Base-by-base conservation (phyloP, 805 yeast genomes). In the Scheffersomyces stipitis region DNA sequence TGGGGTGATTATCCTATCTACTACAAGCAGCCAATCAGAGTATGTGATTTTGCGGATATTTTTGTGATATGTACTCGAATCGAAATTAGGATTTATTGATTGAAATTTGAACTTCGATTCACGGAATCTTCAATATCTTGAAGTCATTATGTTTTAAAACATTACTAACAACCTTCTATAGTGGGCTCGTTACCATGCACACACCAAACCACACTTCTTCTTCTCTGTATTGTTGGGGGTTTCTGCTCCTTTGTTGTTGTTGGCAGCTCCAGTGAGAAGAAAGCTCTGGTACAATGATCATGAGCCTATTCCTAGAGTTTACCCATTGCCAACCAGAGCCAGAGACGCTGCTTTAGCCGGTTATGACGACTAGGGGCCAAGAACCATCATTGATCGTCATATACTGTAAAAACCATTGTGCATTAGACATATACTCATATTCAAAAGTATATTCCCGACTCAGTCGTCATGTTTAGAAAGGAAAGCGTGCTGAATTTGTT, bases 181-280 rank as follows among this genome's bases (percentile, higher is more conserved):
- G 84, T 81, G 86, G 86, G 60, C 73, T 47, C 82, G 90, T 58
- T 84, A 78, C 64, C 81, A 80, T 49, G 85, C 90, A 16, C 83
- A 84, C 64, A 77, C 76, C 48, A 78, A 80, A 56, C 95, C 95
- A 28, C 87, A 84, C 62, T 68, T 83, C 45, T 81, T 84, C 57
- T 80, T 73, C 54, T 70, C 88, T 18, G 73, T 78, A 15, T 69
- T 71, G 26, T 69, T 85, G 52, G 95, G 89, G 5, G 55, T 78
- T 28, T 57, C 81, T 33, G 88, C 86, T 4, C 91, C 93, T 9
- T 60, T 79, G 4, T 74, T 83, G 38, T 69, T 84, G 26, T 67
- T 72, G 20, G 73, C 75, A 36, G 73, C 88, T 30, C 88, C 89
- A 20, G 51, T 83, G 32, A 81, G 95, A 73, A 78, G 84, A 63